Evolutionary conservation across 805 yeast species (phyloP), one percentile per base, ranked within the genome.

Genomic region (Ogataea nitratoaversa): DNA sequence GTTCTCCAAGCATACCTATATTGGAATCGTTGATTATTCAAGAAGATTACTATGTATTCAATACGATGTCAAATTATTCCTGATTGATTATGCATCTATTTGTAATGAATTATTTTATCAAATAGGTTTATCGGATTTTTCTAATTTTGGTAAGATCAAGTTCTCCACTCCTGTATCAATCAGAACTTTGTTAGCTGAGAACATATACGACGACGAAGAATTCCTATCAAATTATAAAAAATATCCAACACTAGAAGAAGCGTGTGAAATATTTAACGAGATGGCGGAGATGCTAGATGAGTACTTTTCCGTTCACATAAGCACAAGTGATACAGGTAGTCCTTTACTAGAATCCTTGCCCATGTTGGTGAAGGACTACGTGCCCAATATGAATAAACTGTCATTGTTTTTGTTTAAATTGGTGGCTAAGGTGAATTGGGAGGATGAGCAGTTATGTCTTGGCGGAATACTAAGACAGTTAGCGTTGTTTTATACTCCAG

Each of bases 271-370:
- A 1, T 52, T 47, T 34, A 44, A 50, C 1, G 65, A 59, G 0
- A 84, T 85, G 90, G 65, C 64, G 16, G 88, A 79, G 3, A 91
- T 93, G 98, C 67, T 84, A 30, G 53, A 63, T 5, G 97, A 90
- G 50, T 93, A 93, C 51, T 93, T 90, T 57, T 68, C 73, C 5
- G 68, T 88, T 6, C 61, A 50, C 2, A 48, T 84, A 3, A 53
- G 53, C 17, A 50, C 56, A 2, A 68, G 59, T 12, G 55, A 56
- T 5, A 63, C 60, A 7, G 61, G 59, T n/a, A n/a, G n/a, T n/a
- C 65, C 67, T 1, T 48, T 47, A 9, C 49, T 93, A 2, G 41
- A 32, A 4, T 54, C 79, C 5, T 40, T 93, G 1, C 99, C 99
- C 0, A 60, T 90, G 55, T 59, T 93, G 4, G 42, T 87, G 24